A percentile compares a stretch with the other conserved stretches of the same genome.
phyloP scores from a whole-genome alignment of 306 rosid genomes.

The Cajanus cajan region DNA sequence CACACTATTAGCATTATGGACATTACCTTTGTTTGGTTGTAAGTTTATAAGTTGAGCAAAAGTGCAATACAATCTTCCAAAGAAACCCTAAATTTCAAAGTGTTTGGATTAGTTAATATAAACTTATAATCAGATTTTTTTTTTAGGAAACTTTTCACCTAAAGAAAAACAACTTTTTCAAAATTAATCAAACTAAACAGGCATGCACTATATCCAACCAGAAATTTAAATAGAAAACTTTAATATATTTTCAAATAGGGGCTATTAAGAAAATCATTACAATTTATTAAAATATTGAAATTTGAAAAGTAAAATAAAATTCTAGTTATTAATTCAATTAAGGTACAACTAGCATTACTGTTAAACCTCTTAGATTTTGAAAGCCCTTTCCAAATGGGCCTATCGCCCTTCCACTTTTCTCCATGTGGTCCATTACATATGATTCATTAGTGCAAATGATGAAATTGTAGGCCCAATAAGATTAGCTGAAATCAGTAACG shows the following conservation, averaged over 20 bases:
- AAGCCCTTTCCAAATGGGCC: conserved; percentile 3
- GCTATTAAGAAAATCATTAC: not conserved
- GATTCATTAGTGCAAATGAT: too few relatives aligned
- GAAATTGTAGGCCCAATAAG: not conserved
- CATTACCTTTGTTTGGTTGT: not conserved
- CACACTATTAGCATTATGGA: not conserved
- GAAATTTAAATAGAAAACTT: not conserved
- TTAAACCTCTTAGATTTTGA: not conserved
- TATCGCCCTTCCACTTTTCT: not conserved
- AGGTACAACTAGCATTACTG: not conserved
- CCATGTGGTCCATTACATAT: not conserved
- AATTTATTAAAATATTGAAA: not conserved
- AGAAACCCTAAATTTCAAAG: too few relatives aligned
- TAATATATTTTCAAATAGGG: not conserved
- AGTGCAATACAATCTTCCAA: too few relatives aligned
- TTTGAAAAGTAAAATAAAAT: not conserved
- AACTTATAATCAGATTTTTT: not conserved
- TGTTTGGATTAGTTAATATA: too few relatives aligned
- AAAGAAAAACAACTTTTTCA: not conserved
- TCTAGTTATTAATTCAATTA: not conserved
- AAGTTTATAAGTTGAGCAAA: not conserved
- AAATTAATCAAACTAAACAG: not conserved
- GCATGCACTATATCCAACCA: not conserved
- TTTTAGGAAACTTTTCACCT: not conserved
- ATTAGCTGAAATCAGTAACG: not conserved